Evolutionary conservation across 2,329 filamentous ascomycete genomes (phyloP).

Genomic region (Exophiala mesophila): DNA sequence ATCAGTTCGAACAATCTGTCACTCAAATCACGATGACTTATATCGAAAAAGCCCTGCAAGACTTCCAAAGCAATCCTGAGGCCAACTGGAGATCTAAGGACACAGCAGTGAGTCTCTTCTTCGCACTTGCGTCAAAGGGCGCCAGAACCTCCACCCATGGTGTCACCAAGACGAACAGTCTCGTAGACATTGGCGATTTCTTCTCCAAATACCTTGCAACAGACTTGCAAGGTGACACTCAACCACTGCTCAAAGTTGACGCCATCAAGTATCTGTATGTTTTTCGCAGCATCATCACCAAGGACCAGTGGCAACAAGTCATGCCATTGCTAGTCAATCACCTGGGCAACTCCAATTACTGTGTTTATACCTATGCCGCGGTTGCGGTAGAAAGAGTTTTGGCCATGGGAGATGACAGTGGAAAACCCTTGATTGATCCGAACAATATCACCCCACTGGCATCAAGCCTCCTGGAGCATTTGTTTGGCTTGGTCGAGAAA

Average conservation of each 20-base stretch:
- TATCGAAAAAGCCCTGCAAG: constrained; percentile 73
- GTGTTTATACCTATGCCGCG: constrained; percentile 94
- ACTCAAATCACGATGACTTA: constrained; percentile 84
- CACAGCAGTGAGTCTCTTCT: constrained; percentile 94
- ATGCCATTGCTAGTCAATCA: constrained; percentile 89
- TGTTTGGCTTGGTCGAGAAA: constrained; percentile 87
- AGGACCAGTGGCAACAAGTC: constrained; percentile 84
- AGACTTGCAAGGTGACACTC: constrained; percentile 70
- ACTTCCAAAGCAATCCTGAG: constrained; percentile 62
- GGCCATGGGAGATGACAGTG: constrained; percentile 68
- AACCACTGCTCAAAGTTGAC: constrained; percentile 91
- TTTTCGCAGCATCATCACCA: constrained; percentile 90
- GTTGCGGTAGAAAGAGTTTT: constrained; percentile 94
- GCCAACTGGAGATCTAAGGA: constrained; percentile 96
- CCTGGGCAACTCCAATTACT: constrained; percentile 82
- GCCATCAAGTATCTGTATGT: constrained; percentile 97
- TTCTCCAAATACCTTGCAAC: constrained; percentile 87
- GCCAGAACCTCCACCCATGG: constrained; percentile 80
- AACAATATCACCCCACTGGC: constrained; percentile 74
- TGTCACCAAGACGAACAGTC: constrained; percentile 81
- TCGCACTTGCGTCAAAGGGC: constrained; percentile 89
- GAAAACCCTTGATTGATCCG: constrained; percentile 73
- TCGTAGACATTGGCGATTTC: constrained; percentile 87
- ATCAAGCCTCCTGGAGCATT: constrained; percentile 79
- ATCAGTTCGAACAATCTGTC: constrained; percentile 79